Evolutionary conservation across 2,329 filamentous ascomycete species (phyloP).

Genomic region (Hirsutella minnesotensis): DNA sequence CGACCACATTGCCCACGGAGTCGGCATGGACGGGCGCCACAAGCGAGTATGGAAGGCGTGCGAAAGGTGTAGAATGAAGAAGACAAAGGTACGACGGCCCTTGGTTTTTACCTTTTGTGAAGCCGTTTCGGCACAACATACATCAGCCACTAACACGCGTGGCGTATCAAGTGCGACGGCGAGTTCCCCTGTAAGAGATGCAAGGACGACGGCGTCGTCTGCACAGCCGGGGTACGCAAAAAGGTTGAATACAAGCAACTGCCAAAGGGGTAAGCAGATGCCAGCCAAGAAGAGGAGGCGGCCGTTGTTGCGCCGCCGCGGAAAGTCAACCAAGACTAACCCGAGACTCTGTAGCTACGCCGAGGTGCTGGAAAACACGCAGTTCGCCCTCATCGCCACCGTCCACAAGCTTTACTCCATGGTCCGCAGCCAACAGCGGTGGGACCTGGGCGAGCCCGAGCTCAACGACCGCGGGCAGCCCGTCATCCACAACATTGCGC

Average conservation of each 20-base stretch:
- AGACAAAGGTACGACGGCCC: constrained; percentile 46
- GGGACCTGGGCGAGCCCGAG: constrained; percentile 52
- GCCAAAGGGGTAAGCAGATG: constrained; percentile 47
- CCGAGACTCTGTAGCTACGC: constrained; percentile 42
- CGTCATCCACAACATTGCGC: constrained; percentile 53
- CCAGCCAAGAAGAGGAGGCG: background rate
- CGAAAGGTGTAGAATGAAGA: constrained; percentile 57
- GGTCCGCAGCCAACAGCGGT: constrained; percentile 44
- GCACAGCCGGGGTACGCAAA: constrained; percentile 50
- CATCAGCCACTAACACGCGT: background rate
- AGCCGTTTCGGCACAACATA: too few species aligned
- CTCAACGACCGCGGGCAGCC: constrained; percentile 51
- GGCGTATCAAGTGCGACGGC: constrained; percentile 40
- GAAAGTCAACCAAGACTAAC: constrained; percentile 5
- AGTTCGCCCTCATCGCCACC: constrained; percentile 51
- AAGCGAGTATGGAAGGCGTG: constrained; percentile 58
- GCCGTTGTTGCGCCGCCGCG: too few species aligned
- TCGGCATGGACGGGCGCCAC: constrained; percentile 41
- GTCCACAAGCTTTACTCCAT: constrained; percentile 55
- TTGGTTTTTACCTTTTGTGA: too few species aligned
- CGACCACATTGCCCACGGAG: constrained; percentile 19
- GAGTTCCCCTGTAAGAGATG: constrained; percentile 56
- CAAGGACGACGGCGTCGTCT: constrained; percentile 53
- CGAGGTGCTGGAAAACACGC: constrained; percentile 53
- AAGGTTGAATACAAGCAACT: constrained; percentile 60